phyloP scores from a whole-genome alignment of 2,329 filamentous ascomycete species.

The Verticillium klebahnii region DNA sequence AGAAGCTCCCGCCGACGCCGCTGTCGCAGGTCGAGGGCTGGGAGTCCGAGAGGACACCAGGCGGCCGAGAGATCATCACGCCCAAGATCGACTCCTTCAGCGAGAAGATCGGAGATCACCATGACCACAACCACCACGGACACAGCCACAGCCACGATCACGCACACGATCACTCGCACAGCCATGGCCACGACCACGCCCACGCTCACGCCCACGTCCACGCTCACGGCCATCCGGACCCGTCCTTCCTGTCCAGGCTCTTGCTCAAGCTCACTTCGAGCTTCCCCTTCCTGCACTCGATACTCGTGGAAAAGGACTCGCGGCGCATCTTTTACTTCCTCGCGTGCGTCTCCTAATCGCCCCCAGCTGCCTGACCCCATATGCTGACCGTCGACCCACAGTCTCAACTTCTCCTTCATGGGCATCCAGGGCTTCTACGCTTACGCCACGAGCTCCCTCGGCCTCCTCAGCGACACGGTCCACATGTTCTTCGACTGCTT shows the following conservation, averaged over 20 bases:
- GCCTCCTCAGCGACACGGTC: slow-evolving; percentile 93
- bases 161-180: slow-evolving; percentile 18
- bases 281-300: slow-evolving; percentile 77
- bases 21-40: slow-evolving; percentile 32
- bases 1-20: slow-evolving; percentile 25
- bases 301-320: slow-evolving; percentile 87
- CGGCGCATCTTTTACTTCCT: slow-evolving; percentile 97
- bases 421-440: slow-evolving; percentile 90
- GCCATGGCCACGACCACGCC: slow-evolving; percentile 21
- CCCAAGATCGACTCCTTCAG: slow-evolving; percentile 15
- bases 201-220: slow-evolving; percentile 18
- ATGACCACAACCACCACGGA: slow-evolving; percentile 17
- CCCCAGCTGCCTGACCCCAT: background rate
- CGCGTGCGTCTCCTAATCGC: slow-evolving; percentile 50
- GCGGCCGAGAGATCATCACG: slow-evolving; percentile 34
- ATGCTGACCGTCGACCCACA: slow-evolving; percentile 28
- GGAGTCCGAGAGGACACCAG: slow-evolving; percentile 34
- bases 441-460: slow-evolving; percentile 86
- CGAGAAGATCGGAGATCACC: slow-evolving; percentile 9
- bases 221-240: slow-evolving; percentile 35
- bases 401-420: slow-evolving; percentile 95
- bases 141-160: slow-evolving; percentile 20
- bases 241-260: slow-evolving; percentile 67
- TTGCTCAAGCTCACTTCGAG: slow-evolving; percentile 65
- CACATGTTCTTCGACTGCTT: slow-evolving; percentile 99